Evolutionary conservation across 257 asterid genomes (phyloP).

Genomic region (Sherardia arvensis): DNA sequence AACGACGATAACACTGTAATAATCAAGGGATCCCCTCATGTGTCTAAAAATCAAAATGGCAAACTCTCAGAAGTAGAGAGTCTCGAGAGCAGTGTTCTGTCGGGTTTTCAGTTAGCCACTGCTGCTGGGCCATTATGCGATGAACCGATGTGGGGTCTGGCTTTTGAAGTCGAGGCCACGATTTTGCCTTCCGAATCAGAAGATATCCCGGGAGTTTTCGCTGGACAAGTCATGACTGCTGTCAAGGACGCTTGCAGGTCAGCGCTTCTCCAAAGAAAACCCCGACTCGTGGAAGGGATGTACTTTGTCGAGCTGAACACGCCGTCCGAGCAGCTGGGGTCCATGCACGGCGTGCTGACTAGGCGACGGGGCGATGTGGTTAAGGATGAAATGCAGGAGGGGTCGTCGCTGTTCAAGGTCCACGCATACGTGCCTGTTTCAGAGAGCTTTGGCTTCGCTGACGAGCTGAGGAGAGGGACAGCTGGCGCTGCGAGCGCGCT

Average conservation of each 20-base stretch:
- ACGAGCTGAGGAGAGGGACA: constrained; percentile 85
- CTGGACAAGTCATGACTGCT: constrained; percentile 82
- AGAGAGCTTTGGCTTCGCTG: constrained; percentile 90
- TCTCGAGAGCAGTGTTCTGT: constrained; percentile 74
- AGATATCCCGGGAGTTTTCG: constrained; percentile 62
- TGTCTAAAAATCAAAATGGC: constrained; percentile 36
- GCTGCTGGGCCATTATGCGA: constrained; percentile 92
- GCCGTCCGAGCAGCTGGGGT: constrained; percentile 73
- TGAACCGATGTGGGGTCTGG: constrained; percentile 97
- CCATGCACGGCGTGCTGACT: constrained; percentile 78
- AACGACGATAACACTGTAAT: constrained; percentile 43
- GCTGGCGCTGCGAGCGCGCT: constrained; percentile 81
- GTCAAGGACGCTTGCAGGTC: constrained; percentile 92
- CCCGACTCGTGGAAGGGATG: constrained; percentile 75
- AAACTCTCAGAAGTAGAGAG: constrained; percentile 46
- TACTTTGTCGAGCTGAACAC: constrained; percentile 85
- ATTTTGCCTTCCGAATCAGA: constrained; percentile 40
- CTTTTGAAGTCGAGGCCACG: constrained; percentile 52
- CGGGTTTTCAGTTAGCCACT: constrained; percentile 92
- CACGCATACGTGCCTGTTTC: constrained; percentile 87
- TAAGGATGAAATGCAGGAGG: constrained; percentile 97
- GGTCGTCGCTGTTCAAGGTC: constrained; percentile 75
- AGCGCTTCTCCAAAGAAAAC: constrained; percentile 63
- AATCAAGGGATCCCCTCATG: constrained; percentile 54
- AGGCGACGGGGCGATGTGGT: constrained; percentile 74